phyloP scores from a whole-genome alignment of 345 rosid genomes.

The Eucalyptus victrix region DNA sequence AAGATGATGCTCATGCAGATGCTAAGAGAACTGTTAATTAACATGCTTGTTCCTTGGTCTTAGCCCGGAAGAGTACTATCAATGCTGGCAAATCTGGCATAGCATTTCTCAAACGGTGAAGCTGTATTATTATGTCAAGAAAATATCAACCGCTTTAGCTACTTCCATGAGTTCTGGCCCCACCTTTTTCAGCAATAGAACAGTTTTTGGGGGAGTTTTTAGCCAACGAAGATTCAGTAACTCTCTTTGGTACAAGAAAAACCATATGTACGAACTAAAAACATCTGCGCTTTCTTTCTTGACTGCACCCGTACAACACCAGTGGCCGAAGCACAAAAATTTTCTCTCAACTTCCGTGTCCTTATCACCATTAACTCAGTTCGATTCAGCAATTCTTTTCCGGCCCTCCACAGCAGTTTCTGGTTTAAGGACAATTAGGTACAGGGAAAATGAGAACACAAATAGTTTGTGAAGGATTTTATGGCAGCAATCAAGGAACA shows the following conservation, averaged over 20 bases:
- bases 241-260: constrained; percentile 89
- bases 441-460: neutral
- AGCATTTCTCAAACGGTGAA: neutral
- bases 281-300: constrained; percentile 94
- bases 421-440: neutral
- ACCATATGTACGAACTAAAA: constrained; percentile 87
- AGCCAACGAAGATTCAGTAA: constrained; percentile 89
- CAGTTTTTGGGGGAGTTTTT: constrained; percentile 85
- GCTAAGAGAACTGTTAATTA: neutral
- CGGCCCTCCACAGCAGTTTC: constrained; percentile 9
- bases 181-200: constrained; percentile 64
- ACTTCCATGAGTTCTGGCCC: constrained; percentile 89
- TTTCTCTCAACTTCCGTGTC: constrained; percentile 57
- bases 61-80: neutral
- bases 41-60: neutral
- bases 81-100: neutral
- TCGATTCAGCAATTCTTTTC: constrained; percentile 11
- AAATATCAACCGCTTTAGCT: constrained; percentile 65
- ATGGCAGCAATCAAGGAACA: neutral
- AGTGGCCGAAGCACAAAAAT: constrained; percentile 89
- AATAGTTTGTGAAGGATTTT: neutral
- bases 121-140: neutral
- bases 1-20: neutral
- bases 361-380: constrained; percentile 38
- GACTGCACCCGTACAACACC: constrained; percentile 97